phyloP scores from a whole-genome alignment of 257 asterid genomes.

The Knoxia roxburghii region DNA sequence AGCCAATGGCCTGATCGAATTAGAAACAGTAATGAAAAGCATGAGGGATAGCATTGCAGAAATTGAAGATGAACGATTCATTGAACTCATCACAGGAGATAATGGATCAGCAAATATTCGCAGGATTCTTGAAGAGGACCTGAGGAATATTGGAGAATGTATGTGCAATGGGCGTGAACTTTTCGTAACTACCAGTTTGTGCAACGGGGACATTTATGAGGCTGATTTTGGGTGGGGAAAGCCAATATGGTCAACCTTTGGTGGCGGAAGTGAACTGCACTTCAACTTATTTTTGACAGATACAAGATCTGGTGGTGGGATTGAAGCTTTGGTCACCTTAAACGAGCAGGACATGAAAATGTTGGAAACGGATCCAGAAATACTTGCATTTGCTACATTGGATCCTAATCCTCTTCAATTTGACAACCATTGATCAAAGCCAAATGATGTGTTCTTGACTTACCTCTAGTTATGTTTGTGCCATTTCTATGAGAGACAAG shows the following conservation, averaged over 20 bases:
- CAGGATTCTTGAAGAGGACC: background rate
- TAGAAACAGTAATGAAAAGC: too few relatives aligned
- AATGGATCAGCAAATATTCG: background rate
- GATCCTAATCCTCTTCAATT: background rate
- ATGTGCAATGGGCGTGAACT: background rate
- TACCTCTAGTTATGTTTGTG: too few relatives aligned
- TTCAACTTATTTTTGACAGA: too few relatives aligned
- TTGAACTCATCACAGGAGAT: background rate
- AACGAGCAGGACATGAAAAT: background rate
- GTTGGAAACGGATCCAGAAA: background rate
- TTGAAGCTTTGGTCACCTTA: background rate
- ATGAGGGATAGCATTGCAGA: too few relatives aligned
- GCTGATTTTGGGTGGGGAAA: background rate
- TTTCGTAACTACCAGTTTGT: background rate
- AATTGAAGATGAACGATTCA: background rate
- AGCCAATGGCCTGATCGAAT: background rate
- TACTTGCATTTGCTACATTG: background rate
- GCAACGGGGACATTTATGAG: background rate
- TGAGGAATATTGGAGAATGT: background rate
- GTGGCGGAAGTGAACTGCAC: conserved; percentile 11
- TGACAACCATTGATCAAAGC: too few relatives aligned
- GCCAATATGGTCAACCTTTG: background rate
- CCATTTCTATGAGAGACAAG: too few relatives aligned
- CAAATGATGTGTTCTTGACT: too few relatives aligned
- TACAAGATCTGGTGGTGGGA: too few relatives aligned